These are phyloP conservation scores for Axilococcus clingmanii DNA, from an alignment of 139 green algal genomes.

Conservation along the genomic window DNA sequence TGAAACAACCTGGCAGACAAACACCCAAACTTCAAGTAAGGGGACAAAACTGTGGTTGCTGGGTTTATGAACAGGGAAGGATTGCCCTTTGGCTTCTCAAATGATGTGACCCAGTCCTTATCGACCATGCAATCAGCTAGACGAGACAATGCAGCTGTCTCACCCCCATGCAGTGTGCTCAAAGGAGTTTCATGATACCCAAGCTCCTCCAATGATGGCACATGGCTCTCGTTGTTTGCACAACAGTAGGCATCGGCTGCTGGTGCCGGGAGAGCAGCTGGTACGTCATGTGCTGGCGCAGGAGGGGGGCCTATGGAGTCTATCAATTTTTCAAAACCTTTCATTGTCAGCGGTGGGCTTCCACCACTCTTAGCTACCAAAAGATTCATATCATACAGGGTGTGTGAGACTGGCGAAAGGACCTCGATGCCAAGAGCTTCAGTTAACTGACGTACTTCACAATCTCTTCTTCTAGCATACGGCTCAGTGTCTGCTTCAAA, in stretches of 20 bases:
- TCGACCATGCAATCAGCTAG: slow-evolving; percentile 47
- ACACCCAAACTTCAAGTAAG: slow-evolving; percentile 80
- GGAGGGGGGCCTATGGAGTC: slow-evolving; percentile 38
- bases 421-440: slow-evolving; percentile 47
- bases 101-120: slow-evolving; percentile 58
- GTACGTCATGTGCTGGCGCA: slow-evolving; percentile 29
- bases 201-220: slow-evolving; percentile 54
- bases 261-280: slow-evolving; percentile 32
- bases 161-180: slow-evolving; percentile 64
- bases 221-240: slow-evolving; percentile 3
- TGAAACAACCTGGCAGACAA: slow-evolving; percentile 40
- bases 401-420: slow-evolving; percentile 54
- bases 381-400: slow-evolving; percentile 61
- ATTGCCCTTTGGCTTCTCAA: slow-evolving; percentile 85
- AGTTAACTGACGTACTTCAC: slow-evolving; percentile 25
- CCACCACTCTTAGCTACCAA: slow-evolving; percentile 45
- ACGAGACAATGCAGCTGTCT: slow-evolving; percentile 47
- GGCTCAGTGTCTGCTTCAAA: slow-evolving; percentile 86
- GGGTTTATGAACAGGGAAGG: slow-evolving; percentile 60
- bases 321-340: slow-evolving; percentile 63
- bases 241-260: background rate
- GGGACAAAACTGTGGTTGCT: slow-evolving; percentile 76
- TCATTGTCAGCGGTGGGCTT: slow-evolving; percentile 46
- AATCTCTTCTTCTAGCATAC: slow-evolving; percentile 59
- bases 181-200: slow-evolving; percentile 35